These are phyloP conservation scores for Plantago ovata DNA, from an alignment of 257 asterid species.

Conservation along the genomic window DNA sequence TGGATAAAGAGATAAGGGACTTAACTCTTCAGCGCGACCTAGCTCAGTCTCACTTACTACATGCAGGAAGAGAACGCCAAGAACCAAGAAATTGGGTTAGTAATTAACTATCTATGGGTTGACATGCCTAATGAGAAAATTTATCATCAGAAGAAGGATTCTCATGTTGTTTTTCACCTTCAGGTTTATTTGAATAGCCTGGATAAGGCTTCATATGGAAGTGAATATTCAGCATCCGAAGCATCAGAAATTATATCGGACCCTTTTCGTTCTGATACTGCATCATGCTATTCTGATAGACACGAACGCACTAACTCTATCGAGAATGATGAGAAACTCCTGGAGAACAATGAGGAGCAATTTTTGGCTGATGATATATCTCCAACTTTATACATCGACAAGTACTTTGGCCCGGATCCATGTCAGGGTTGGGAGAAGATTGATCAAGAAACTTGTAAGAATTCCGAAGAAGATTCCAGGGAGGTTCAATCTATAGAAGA, in stretches of 20 bases:
- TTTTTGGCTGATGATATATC: slow-evolving; percentile 67
- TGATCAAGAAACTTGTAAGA: slow-evolving; percentile 33
- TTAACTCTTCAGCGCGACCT: slow-evolving; percentile 57
- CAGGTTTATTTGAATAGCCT: slow-evolving; percentile 43
- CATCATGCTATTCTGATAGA: slow-evolving; percentile 41
- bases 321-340: slow-evolving; percentile 42
- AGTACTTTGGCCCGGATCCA: slow-evolving; percentile 96
- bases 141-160: neutral
- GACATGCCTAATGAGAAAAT: neutral
- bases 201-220: slow-evolving; percentile 44
- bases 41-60: slow-evolving; percentile 59
- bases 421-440: slow-evolving; percentile 82
- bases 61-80: slow-evolving; percentile 26
- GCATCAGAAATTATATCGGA: slow-evolving; percentile 52
- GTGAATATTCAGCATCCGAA: slow-evolving; percentile 69
- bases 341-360: slow-evolving; percentile 58
- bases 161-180: slow-evolving; percentile 10
- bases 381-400: slow-evolving; percentile 67
- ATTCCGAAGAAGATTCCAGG: slow-evolving; percentile 45
- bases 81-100: slow-evolving; percentile 54
- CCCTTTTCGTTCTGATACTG: slow-evolving; percentile 40
- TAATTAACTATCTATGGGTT: neutral
- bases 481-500: slow-evolving; percentile 62
- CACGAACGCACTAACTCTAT: slow-evolving; percentile 27
- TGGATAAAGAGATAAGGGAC: slow-evolving; percentile 67